A percentile compares a stretch with the other conserved stretches of the same genome.
Evolutionary conservation across 306 rosid genomes (phyloP).

Genomic region (Prunus fruticosa): DNA sequence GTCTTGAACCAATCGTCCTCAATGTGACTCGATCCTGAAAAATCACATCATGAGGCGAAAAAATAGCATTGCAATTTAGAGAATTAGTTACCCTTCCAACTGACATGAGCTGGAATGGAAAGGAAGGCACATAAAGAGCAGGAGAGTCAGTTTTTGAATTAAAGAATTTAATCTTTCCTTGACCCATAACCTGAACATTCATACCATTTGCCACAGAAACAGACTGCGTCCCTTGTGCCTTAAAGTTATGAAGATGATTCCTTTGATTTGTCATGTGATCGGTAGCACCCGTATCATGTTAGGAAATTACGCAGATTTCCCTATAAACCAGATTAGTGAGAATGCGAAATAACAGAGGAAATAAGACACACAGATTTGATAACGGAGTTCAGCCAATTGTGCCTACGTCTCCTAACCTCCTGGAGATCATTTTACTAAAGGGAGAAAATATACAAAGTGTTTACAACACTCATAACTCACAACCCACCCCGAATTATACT

Average conservation of each 20-base stretch:
- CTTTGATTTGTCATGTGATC: not conserved
- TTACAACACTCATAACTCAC: too few species aligned
- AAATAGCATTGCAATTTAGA: not conserved
- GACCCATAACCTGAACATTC: not conserved
- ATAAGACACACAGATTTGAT: too few species aligned
- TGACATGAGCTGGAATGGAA: not conserved
- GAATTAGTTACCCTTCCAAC: not conserved
- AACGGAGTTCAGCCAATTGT: too few species aligned
- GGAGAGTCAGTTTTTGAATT: not conserved
- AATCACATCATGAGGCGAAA: not conserved
- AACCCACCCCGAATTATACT: too few species aligned
- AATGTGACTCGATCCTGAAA: not conserved
- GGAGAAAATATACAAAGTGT: too few species aligned
- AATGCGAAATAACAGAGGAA: too few species aligned
- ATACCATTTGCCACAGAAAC: not conserved
- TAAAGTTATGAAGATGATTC: not conserved
- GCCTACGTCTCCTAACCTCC: too few species aligned
- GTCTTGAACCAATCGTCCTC: not conserved
- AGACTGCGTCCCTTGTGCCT: too few species aligned
- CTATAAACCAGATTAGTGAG: too few species aligned
- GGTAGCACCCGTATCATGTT: not conserved
- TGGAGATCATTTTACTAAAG: too few species aligned
- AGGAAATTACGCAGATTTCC: too few species aligned
- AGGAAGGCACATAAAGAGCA: not conserved
- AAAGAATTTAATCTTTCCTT: not conserved